phyloP scores from a whole-genome alignment of 768 basidiomycete genomes.

The Holtermanniella nyarrowii region DNA sequence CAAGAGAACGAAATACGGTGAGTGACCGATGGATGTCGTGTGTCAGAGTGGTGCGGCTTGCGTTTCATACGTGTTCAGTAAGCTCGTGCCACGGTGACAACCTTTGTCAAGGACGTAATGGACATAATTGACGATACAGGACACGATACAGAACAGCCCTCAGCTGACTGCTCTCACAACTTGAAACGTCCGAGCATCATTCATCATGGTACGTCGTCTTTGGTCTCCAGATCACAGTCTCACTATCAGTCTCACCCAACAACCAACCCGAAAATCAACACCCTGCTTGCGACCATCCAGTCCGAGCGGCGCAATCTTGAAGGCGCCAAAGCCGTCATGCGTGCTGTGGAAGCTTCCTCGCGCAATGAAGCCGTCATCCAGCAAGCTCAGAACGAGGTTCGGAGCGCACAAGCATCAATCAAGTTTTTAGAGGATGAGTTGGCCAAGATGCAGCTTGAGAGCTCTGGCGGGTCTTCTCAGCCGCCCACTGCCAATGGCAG shows the following conservation, averaged over 20 bases:
- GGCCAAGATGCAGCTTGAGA: constrained; percentile 31
- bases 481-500: neutral
- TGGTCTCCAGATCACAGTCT: neutral
- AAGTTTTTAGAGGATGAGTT: constrained; percentile 39
- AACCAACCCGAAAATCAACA: constrained; percentile 35
- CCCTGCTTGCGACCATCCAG: constrained; percentile 34
- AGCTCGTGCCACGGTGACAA: no score
- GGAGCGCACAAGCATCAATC: constrained; percentile 37
- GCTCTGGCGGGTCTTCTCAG: constrained; percentile 5
- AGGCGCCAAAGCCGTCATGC: constrained; percentile 38
- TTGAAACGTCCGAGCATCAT: neutral
- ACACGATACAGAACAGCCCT: no score
- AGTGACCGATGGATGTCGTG: no score
- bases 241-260: constrained; percentile 11
- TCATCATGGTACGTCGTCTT: neutral
- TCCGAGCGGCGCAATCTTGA: constrained; percentile 35
- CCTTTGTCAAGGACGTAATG: no score
- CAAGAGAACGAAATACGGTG: no score
- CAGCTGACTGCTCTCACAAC: no score
- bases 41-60: no score
- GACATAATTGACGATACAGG: no score
- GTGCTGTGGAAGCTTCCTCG: constrained; percentile 38
- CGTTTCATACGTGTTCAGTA: no score
- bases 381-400: constrained; percentile 41
- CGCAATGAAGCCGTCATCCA: constrained; percentile 40